A percentile compares a stretch with the other conserved stretches of the same genome.
phyloP scores from a whole-genome alignment of 2,329 filamentous ascomycete genomes.

The Exophiala calicioides region DNA sequence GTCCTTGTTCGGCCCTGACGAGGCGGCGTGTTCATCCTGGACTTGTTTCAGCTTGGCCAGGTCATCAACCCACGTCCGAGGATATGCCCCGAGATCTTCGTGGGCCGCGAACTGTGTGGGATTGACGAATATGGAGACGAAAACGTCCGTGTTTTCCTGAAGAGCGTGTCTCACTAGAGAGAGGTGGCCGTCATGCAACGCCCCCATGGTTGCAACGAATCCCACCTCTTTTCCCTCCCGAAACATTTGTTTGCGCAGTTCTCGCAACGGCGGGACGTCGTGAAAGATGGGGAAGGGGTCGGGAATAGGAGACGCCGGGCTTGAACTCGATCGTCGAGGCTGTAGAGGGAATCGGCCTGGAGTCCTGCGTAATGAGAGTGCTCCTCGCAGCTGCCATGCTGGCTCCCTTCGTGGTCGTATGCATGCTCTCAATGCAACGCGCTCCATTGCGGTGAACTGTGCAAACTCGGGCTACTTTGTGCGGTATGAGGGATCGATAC shows the following conservation, averaged over 20 bases:
- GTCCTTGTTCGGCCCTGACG: conserved; percentile 58
- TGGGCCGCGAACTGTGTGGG: conserved; percentile 90
- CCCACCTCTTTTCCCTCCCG: conserved; percentile 72
- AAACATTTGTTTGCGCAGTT: conserved; percentile 67
- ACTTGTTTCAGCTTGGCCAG: conserved; percentile 65
- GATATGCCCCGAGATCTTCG: conserved; percentile 87
- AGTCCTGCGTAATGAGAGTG: not conserved
- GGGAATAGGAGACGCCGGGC: not conserved
- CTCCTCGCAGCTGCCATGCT: conserved; percentile 4
- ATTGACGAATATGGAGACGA: conserved; percentile 94
- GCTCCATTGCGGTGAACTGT: conserved; percentile 10
- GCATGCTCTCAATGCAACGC: conserved; percentile 6
- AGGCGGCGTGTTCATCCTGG: conserved; percentile 21
- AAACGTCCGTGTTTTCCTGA: conserved; percentile 77
- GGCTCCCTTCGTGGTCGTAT: not conserved
- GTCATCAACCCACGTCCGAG: conserved; percentile 83
- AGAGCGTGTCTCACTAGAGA: conserved; percentile 83
- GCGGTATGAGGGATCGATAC: not conserved
- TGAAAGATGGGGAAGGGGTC: conserved; percentile 70
- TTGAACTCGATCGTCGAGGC: conserved; percentile 4
- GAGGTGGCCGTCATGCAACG: conserved; percentile 88
- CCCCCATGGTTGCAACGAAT: conserved; percentile 96
- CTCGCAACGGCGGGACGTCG: conserved; percentile 69
- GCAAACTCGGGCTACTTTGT: not conserved
- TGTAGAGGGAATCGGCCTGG: conserved; percentile 1